A percentile compares a stretch with the other conserved stretches of the same genome.
phyloP scores from a whole-genome alignment of 805 yeast species.

The Limtongia smithiae region DNA sequence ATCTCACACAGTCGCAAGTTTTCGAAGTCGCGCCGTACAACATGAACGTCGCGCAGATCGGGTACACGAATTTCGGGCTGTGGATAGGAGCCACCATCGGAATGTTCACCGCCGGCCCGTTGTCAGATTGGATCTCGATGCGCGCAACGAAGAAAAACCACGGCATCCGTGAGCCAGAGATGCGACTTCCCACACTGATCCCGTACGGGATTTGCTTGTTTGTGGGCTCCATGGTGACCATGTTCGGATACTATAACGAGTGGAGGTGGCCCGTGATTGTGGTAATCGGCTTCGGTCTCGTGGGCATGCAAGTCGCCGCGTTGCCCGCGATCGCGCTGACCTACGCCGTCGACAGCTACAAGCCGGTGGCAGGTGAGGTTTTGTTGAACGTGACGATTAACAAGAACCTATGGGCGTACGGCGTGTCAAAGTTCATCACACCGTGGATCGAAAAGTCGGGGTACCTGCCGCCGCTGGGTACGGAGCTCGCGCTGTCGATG shows the following conservation, averaged over 20 bases:
- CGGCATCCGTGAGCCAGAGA: slow-evolving; percentile 24
- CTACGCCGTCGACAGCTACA: slow-evolving; percentile 3
- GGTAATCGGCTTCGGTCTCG: neutral
- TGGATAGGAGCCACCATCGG: slow-evolving; percentile 4
- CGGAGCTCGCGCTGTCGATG: neutral
- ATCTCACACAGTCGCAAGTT: neutral
- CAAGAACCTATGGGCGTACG: slow-evolving; percentile 6
- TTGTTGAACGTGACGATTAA: slow-evolving; percentile 1
- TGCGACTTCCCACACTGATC: slow-evolving; percentile 12
- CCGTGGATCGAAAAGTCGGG: neutral
- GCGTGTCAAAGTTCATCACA: neutral
- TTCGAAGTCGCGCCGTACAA: slow-evolving; percentile 1
- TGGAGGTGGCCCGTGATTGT: slow-evolving; percentile 8
- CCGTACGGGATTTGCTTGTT: neutral
- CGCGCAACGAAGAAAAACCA: slow-evolving; percentile 1
- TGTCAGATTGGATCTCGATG: slow-evolving; percentile 8
- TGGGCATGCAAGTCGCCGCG: slow-evolving; percentile 1
- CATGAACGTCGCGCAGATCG: neutral
- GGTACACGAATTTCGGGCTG: neutral
- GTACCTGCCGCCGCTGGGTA: neutral
- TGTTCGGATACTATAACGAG: neutral
- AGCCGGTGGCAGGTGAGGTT: slow-evolving; percentile 3
- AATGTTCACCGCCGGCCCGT: neutral
- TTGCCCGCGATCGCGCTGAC: slow-evolving; percentile 3
- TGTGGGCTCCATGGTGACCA: neutral